Conservation (phyloP, 1,139 yeast genomes). For the Saccharomycopsis hybrid region DNA sequence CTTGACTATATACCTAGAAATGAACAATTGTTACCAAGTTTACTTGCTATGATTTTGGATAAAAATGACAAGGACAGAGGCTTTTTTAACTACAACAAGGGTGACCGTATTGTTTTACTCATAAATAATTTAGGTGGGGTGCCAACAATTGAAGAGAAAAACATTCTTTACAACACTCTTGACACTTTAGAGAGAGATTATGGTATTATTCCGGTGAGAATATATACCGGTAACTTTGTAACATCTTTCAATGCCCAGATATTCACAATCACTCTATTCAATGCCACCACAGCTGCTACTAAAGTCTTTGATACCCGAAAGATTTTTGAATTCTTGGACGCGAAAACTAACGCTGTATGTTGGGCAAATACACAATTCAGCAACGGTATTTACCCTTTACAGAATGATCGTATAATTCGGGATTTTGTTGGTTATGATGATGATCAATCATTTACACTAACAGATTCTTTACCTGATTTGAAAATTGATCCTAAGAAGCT, state of each 20-base stretch:
- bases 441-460: too few relatives aligned
- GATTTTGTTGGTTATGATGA: conserved; percentile 20
- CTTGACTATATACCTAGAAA: conserved; percentile 57
- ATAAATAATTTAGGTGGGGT: conserved; percentile 84
- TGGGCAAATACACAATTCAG: conserved; percentile 38
- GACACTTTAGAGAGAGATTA: conserved; percentile 41
- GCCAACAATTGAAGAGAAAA: conserved; percentile 65
- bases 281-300: conserved; percentile 38
- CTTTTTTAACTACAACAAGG: conserved; percentile 58
- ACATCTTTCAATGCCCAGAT: conserved; percentile 88
- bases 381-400: conserved; percentile 14
- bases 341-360: conserved; percentile 72
- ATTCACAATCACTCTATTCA: conserved; percentile 71
- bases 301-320: conserved; percentile 30
- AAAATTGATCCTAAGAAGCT: conserved; percentile 38
- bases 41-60: conserved; percentile 49
- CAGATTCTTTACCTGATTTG: conserved; percentile 29
- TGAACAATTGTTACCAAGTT: conserved; percentile 44
- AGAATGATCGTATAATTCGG: conserved; percentile 22
- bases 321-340: conserved; percentile 49
- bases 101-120: conserved; percentile 63
- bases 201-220: conserved; percentile 56
- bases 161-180: conserved; percentile 46
- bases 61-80: conserved; percentile 60
- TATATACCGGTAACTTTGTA: conserved; percentile 67